Base-by-base conservation (phyloP, 2,329 filamentous ascomycete species). In the Colletotrichum euphorbiae region DNA sequence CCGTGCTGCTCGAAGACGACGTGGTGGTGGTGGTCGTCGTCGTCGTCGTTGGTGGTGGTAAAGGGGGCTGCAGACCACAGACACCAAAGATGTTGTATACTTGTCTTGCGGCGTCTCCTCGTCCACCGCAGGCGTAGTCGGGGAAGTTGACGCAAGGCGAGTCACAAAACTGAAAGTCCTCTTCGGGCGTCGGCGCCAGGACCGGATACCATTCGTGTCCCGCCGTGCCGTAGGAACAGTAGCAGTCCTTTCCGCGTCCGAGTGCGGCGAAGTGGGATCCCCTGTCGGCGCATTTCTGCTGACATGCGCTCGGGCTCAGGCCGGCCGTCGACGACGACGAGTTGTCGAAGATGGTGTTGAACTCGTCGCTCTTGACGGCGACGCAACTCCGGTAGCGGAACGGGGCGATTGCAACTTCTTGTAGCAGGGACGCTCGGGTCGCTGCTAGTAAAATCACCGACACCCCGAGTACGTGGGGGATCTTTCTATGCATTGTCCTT, bases 11-110 rank as follows among this genome's bases (percentile, higher is more conserved):
- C 8, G 28, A 28, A 28, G 52, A 42, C 7, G 55, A 19, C 6
- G 40, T 17, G 1, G 52, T 28, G 0, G 38, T 46, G 3, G n/a
- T 15, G 3, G 55, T 31, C 40, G 55, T 31, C 40, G 55, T 21
- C 7, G 55, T 33, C 19, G 55, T 11, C 17, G 42, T n/a, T 0
- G 38, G 13, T 12, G 51, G 4, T 11, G 40, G 15, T 2, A 3
- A 0, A 1, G 38, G 19, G 6, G 38, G 9, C 4, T n/a, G n/a
- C n/a, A 31, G n/a, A 6, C 0, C 12, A 28, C 55, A 58, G 13
- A 58, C 55, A 31, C 55, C 55, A 8, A 43, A 58, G 6, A 58
- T 36, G 12, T 58, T 58, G 24, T 58, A 58, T 3, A 58, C 19
- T 1, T 3, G 15, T 9, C 28, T 36, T 2, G 6, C 11, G 12